Evolutionary conservation across 495 filamentous ascomycete species (phyloP).

Genomic region (Barbatosphaeria neglecta): DNA sequence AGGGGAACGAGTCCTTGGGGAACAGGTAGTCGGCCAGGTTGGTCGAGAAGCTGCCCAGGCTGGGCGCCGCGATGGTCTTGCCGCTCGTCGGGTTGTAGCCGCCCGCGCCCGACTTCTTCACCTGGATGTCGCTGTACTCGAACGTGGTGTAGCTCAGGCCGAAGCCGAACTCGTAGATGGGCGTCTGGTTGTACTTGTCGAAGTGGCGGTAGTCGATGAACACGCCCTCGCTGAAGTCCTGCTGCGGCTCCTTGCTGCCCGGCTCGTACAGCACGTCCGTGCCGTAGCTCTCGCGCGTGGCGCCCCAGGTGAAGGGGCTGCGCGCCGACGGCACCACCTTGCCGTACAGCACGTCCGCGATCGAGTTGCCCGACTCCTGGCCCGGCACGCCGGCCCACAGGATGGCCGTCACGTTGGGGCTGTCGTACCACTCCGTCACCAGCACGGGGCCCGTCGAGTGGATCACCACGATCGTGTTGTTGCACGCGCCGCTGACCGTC

Average conservation of each 20-base stretch:
- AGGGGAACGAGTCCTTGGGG: conserved; percentile 48
- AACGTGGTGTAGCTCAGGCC: conserved; percentile 87
- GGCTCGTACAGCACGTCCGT: conserved; percentile 60
- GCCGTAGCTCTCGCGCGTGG: conserved; percentile 61
- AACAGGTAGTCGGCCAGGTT: conserved; percentile 59
- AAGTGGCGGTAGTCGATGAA: conserved; percentile 94
- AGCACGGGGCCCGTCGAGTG: conserved; percentile 77
- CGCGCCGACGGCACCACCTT: conserved; percentile 76
- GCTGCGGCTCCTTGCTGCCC: conserved; percentile 57
- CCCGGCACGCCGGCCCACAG: conserved; percentile 90
- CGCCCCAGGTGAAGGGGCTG: conserved; percentile 80
- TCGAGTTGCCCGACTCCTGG: conserved; percentile 82
- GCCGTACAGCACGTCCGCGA: conserved; percentile 87
- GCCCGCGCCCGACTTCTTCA: conserved; percentile 38
- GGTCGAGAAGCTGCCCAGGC: conserved; percentile 54
- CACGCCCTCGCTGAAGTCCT: conserved; percentile 71
- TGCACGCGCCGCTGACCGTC: conserved; percentile 62
- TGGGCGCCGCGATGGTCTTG: conserved; percentile 52
- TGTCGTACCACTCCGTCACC: conserved; percentile 62
- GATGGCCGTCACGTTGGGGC: conserved; percentile 89
- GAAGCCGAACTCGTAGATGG: conserved; percentile 85
- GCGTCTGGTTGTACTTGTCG: conserved; percentile 60
- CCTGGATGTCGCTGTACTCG: conserved; percentile 59
- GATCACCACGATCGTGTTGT: conserved; percentile 89
- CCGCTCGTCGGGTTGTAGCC: conserved; percentile 59